Conservation (phyloP, 257 asterid genomes). For the Asclepias syriaca region DNA sequence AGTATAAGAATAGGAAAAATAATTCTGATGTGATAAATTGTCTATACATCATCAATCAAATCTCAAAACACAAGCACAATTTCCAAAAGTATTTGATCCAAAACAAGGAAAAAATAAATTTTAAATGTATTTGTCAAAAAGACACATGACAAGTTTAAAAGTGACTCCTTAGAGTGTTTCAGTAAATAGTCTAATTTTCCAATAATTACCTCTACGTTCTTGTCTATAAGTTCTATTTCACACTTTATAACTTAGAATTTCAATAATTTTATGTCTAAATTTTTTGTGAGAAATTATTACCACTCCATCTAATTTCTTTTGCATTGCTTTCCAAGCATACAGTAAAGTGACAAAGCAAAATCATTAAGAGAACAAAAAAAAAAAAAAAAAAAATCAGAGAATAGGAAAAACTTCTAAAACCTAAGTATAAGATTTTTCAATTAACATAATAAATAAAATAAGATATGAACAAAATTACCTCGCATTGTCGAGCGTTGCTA, state of each 20-base stretch:
- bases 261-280: too few relatives aligned
- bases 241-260: too few relatives aligned
- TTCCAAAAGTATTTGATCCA: neutral
- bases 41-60: neutral
- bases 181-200: neutral
- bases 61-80: neutral
- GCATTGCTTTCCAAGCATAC: neutral
- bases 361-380: neutral
- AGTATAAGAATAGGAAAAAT: too few relatives aligned
- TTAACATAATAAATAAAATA: neutral
- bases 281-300: neutral
- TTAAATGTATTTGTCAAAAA: too few relatives aligned
- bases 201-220: too few relatives aligned
- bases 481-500: slow-evolving; percentile 98
- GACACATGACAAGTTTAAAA: too few relatives aligned
- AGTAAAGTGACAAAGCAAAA: neutral
- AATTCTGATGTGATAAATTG: neutral
- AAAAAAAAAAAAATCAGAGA: too few relatives aligned
- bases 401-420: neutral
- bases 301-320: neutral
- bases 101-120: too few relatives aligned
- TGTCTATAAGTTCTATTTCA: too few relatives aligned
- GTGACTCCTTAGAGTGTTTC: neutral
- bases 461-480: slow-evolving; percentile 35
- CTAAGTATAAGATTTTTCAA: neutral